Evolutionary conservation across 805 yeast genomes (phyloP).

Genomic region (Blastobotrys muscicola): DNA sequence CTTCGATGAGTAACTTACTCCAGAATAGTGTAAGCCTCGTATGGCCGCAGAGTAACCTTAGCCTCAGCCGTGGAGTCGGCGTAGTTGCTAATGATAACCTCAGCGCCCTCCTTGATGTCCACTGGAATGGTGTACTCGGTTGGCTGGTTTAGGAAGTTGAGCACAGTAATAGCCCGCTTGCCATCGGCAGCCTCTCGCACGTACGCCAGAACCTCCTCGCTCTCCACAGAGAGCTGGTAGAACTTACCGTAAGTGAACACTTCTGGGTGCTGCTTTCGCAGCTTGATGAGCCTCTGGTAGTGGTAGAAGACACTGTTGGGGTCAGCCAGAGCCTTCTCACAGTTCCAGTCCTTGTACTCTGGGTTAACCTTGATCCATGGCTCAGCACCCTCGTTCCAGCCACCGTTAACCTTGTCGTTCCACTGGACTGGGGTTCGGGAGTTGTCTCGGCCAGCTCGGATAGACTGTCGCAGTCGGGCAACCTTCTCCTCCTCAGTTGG

Average conservation of each 20-base stretch:
- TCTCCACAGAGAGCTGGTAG: conserved; percentile 22
- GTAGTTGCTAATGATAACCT: too few species aligned
- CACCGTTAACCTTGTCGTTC: conserved; percentile 36
- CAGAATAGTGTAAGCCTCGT: too few species aligned
- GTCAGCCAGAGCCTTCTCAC: conserved; percentile 34
- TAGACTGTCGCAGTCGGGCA: conserved; percentile 7
- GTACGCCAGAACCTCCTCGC: neutral
- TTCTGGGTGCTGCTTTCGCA: conserved; percentile 38
- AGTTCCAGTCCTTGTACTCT: conserved; percentile 39
- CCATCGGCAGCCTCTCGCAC: neutral
- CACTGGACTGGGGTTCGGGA: conserved; percentile 51
- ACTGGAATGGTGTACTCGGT: too few species aligned
- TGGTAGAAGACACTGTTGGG: conserved; percentile 38
- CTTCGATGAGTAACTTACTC: too few species aligned
- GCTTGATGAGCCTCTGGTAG: conserved; percentile 35
- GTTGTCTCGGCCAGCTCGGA: conserved; percentile 38
- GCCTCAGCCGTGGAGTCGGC: too few species aligned
- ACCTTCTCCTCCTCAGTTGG: conserved; percentile 17
- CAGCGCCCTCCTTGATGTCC: too few species aligned
- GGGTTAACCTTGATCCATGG: conserved; percentile 52
- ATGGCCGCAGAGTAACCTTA: too few species aligned
- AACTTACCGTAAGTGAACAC: conserved; percentile 40
- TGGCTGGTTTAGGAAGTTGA: neutral
- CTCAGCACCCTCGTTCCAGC: conserved; percentile 34
- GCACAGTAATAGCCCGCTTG: neutral